Evolutionary conservation across 768 basidiomycete genomes (phyloP).

Genomic region (Podaxis sp.): DNA sequence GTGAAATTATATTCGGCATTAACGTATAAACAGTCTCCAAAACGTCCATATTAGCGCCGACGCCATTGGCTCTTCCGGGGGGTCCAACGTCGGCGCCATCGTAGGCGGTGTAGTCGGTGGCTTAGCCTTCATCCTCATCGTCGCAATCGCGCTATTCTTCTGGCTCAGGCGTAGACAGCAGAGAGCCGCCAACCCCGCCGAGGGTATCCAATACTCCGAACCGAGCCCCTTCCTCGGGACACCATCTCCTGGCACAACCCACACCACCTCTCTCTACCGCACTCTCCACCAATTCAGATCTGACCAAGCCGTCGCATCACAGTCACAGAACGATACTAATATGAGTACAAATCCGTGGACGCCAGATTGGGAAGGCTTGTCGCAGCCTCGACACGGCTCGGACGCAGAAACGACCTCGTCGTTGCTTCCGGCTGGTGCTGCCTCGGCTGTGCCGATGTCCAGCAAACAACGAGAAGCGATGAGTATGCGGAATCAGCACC

Average conservation of each 20-base stretch:
- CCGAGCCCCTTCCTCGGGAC: not conserved
- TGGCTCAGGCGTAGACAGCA: not conserved
- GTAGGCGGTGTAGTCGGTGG: conserved; percentile 14
- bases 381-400: not conserved
- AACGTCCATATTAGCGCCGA: conserved; percentile 2
- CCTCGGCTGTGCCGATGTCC: not conserved
- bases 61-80: not conserved
- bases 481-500: not conserved
- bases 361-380: not conserved
- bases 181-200: too few relatives aligned
- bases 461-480: not conserved
- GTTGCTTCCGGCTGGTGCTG: not conserved
- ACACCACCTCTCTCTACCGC: too few relatives aligned
- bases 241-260: too few relatives aligned
- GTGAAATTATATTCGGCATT: not conserved
- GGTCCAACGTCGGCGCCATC: conserved; percentile 6
- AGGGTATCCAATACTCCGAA: not conserved
- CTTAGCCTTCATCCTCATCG: not conserved
- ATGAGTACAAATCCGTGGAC: not conserved
- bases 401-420: not conserved
- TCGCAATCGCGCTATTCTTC: not conserved
- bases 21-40: not conserved
- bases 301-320: not conserved
- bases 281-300: not conserved
- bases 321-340: not conserved